phyloP scores from a whole-genome alignment of 2,329 filamentous ascomycete genomes.

The Ophiostoma sp. region DNA sequence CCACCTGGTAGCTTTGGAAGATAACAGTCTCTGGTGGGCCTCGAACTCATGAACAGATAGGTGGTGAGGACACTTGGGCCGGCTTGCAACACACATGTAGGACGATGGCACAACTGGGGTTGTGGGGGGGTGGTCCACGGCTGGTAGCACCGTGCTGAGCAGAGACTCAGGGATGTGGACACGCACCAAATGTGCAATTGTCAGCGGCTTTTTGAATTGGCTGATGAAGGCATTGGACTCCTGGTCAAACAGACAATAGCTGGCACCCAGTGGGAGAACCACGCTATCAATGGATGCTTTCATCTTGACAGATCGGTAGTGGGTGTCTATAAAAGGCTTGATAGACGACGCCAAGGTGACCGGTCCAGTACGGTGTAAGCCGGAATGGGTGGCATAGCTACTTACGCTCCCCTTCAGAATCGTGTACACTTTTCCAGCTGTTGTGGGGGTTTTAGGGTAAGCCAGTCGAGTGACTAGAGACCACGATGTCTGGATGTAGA shows the following conservation, averaged over 20 bases:
- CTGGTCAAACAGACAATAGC: conserved; percentile 45
- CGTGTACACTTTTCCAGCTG: background rate
- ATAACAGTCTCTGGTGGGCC: conserved; percentile 45
- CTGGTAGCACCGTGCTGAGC: conserved; percentile 34
- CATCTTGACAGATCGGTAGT: conserved; percentile 42
- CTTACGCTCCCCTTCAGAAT: background rate
- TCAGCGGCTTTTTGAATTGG: conserved; percentile 32
- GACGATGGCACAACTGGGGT: conserved; percentile 45
- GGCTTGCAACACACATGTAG: conserved; percentile 49
- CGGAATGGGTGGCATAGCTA: background rate
- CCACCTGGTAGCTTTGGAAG: conserved; percentile 47
- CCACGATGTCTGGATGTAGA: conserved; percentile 43
- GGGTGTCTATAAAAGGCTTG: conserved; percentile 36
- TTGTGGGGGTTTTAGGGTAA: conserved; percentile 11
- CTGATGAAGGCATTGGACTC: conserved; percentile 38
- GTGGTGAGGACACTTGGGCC: conserved; percentile 43
- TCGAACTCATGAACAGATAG: conserved; percentile 49
- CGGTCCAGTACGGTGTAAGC: background rate
- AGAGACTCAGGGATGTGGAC: conserved; percentile 35
- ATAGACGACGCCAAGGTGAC: conserved; percentile 17
- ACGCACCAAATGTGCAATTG: conserved; percentile 43
- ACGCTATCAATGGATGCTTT: conserved; percentile 40
- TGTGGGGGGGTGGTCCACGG: conserved; percentile 30
- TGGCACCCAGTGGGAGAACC: conserved; percentile 43
- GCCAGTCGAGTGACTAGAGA: conserved; percentile 34